Percentiles rank a stretch among this genome's conserved stretches.
Evolutionary conservation across 345 rosid species (phyloP).

Genomic region (Eucalyptus viminalis): DNA sequence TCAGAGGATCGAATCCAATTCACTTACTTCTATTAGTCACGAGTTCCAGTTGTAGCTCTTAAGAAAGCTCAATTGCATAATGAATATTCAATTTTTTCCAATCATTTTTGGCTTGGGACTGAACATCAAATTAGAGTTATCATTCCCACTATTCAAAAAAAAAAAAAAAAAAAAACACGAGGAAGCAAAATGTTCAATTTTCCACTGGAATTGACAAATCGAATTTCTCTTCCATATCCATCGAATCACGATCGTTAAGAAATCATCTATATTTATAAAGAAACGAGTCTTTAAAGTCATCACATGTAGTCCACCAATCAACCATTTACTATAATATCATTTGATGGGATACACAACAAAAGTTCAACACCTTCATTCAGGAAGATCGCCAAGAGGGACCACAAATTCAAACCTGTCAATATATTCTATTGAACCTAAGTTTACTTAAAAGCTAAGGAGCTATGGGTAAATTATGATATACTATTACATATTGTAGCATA

Average conservation of each 20-base stretch:
- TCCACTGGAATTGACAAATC: accelerated
- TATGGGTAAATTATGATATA: too few relatives aligned
- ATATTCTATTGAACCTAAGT: too few relatives aligned
- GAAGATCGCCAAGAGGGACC: too few relatives aligned
- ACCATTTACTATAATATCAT: too few relatives aligned
- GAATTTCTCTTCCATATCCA: background rate
- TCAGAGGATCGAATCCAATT: background rate
- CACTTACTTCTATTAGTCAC: background rate
- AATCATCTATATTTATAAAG: background rate
- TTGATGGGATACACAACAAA: too few relatives aligned
- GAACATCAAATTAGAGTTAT: background rate
- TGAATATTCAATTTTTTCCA: background rate
- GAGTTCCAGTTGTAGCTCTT: background rate
- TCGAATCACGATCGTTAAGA: accelerated
- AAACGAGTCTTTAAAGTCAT: background rate
- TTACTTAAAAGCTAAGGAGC: too few relatives aligned
- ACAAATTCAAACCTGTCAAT: too few relatives aligned
- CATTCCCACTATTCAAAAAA: background rate
- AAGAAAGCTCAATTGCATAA: background rate
- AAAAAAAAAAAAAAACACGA: background rate
- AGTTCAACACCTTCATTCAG: too few relatives aligned
- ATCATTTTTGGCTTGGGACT: background rate
- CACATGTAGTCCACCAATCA: too few relatives aligned
- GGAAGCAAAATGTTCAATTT: background rate
- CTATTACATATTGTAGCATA: too few relatives aligned